Evolutionary conservation across 331 rosid species (phyloP), one percentile per base, ranked within the genome.

Genomic region (Rhamnella rubrinervis): DNA sequence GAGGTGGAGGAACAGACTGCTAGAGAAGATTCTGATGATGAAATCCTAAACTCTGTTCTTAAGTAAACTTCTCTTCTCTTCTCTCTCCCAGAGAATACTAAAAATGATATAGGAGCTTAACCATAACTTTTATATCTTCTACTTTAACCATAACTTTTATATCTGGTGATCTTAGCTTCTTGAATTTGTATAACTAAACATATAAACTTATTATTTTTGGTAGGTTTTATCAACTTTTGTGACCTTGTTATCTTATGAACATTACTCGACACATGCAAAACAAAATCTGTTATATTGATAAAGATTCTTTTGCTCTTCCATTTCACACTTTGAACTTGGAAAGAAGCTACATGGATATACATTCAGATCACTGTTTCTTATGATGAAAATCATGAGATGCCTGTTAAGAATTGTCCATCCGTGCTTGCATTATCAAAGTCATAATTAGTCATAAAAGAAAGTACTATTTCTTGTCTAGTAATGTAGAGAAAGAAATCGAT

Each of bases 31-130:
- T 82, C 80, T 8, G 88, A 80, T 74, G 84, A 86, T 52, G 86
- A 86, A 74, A 51, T 78, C 60, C 85, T 86, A 66, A 71, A 81
- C 75, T 82, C 92, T 57, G 70, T 84, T 71, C 67, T 80, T 63
- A 82, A 78, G 96, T 86, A 84, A 86, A 69, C 67, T 40, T 73
- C 76, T 60, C 59, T 37, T 72, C 61, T 72, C 47, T 47, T 55
- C 18, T 81, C 35, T 68, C 40, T 41, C 55, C 20, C 8, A 0
- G 4, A 10, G 6, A 28, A 3, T 25, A 60, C 50, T 49, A 20
- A 71, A 1, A 1, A 46, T 25, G 38, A n/a, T 15, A 1, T 56
- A 4, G 6, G 26, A 11, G 19, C 4, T 7, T 37, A 67, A 19
- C 6, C 35, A 2, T 31, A 31, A 31, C 35, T 31, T 31, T 31